Base-by-base conservation (phyloP, 2,329 filamentous ascomycete species). In the Colletotrichum tabaci region DNA sequence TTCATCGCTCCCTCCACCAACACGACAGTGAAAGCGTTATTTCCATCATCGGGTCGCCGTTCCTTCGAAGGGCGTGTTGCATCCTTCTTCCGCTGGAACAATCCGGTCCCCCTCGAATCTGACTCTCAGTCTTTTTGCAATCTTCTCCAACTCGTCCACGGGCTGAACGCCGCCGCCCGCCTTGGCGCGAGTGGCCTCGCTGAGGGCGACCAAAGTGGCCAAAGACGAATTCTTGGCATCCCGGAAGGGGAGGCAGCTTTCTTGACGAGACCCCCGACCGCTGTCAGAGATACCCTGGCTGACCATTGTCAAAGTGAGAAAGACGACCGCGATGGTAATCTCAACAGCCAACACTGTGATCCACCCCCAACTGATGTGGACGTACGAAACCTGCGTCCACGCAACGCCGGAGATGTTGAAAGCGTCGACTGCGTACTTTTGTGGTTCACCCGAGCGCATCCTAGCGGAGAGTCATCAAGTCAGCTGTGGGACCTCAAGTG, bases 331-430 rank as follows among this genome's bases (percentile, higher is more conserved):
- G 12, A 66, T 15, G 12, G 18, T 6, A n/a, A 66, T 30, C 40
- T 66, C 62, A 8, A 53, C 38, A 2, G 52, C 42, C 21, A 66
- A 52, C 18, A 57, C 18, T 6, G 62, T 15, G 40, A 58, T 57
- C 62, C 62, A 58, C 3, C 52, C 62, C 62, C 62, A 66, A 4
- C n/a, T 57, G 15, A 66, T 49, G 62, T 58, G 40, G 18, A 66
- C 62, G 40, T 66, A 66, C 16, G 62, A 66, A 4, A 56, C 52
- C 40, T 66, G 46, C 23, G n/a, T 57, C 53, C 40, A 50, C 16
- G 62, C 62, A 16, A 47, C 35, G 23, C 62, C 62, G 18, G 52
- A 35, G 23, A 66, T 40, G 52, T 47, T 66, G 42, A 46, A 66
- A 8, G 38, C 13, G 16, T 21, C 42, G n/a, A 23, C 13, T n/a